Evolutionary conservation across 2,329 filamentous ascomycete genomes (phyloP), one percentile per base, ranked within the genome.

Genomic region (Daldinia eschscholtzii): DNA sequence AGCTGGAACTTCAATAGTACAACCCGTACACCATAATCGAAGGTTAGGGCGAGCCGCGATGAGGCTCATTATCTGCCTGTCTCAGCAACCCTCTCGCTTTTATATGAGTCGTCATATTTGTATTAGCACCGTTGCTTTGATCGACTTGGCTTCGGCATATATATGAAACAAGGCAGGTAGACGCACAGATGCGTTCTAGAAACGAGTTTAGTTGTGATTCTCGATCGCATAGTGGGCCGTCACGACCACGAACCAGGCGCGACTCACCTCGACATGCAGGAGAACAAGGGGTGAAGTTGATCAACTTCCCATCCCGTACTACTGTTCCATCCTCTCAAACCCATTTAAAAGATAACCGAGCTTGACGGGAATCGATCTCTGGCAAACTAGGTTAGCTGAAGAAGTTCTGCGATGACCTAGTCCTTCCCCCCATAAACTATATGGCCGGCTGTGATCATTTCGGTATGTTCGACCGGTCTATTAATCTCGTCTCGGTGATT

Each of bases 391-490:
- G n/a, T 37, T 50, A 26, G 23, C 23, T 61, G 26, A 48, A 44
- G 63, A 68, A 46, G 15, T 84, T 85, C 67, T 88, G 86, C 86
- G 77, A 78, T 44, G 79, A 80, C 28, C 81, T 88, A 66, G 76
- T 89, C 56, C 82, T 79, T 59, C 76, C 87, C 6, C 79, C 81
- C 3, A 86, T 89, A 15, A 82, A 84, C 13, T 83, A 84, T 67
- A 80, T 81, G 30, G 76, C 81, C 55, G 84, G 83, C 71, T 80
- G 87, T 76, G 87, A 89, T 74, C 86, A 89, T 77, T 73, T 89
- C 46, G 87, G 87, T 88, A 81, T 61, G 82, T 70, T 42, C 33
- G 57, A 28, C 26, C 30, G 20, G 42, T 60, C 58, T 55, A 12
- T 66, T 41, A 48, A 61, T 23, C 10, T 23, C 15, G n/a, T 58